A percentile compares a stretch with the other conserved stretches of the same genome.
phyloP scores from a whole-genome alignment of 139 green algal species.

The Micromonas pusilla region DNA sequence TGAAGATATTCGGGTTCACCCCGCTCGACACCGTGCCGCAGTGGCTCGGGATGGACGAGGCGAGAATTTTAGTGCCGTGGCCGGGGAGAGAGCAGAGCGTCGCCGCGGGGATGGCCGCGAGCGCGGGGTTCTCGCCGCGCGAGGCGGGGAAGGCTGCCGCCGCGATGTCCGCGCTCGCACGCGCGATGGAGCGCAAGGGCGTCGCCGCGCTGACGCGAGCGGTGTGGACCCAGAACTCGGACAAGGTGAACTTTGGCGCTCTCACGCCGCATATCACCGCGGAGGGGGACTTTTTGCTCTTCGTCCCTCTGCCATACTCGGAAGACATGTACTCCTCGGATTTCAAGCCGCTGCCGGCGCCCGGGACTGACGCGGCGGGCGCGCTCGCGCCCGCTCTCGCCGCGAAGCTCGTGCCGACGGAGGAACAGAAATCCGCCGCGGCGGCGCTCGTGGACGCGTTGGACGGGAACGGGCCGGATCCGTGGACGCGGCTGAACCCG shows the following conservation, averaged over 20 bases:
- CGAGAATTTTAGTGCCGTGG: background rate
- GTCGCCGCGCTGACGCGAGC: background rate
- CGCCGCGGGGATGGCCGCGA: background rate
- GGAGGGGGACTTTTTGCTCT: constrained; percentile 14
- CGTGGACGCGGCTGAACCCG: background rate
- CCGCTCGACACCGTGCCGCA: background rate
- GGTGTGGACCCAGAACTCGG: background rate
- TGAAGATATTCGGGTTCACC: constrained; percentile 4
- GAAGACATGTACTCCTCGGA: background rate
- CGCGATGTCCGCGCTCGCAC: background rate
- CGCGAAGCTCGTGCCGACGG: background rate
- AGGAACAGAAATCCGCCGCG: background rate
- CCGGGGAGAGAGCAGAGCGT: background rate
- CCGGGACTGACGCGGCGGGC: background rate
- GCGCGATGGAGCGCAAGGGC: background rate
- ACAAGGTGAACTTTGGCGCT: background rate
- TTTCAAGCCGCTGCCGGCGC: background rate
- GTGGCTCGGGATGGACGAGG: constrained; percentile 3
- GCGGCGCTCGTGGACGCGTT: background rate
- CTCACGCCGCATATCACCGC: background rate
- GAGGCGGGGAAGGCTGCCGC: background rate
- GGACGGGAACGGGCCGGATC: background rate
- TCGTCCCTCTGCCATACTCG: background rate
- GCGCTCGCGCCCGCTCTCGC: background rate
- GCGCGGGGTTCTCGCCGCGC: background rate